Percentiles rank a stretch among this genome's conserved stretches.
These are phyloP conservation scores for Blastobotrys serpentis DNA, from an alignment of 1,139 yeast species.

Conservation along the genomic window DNA sequence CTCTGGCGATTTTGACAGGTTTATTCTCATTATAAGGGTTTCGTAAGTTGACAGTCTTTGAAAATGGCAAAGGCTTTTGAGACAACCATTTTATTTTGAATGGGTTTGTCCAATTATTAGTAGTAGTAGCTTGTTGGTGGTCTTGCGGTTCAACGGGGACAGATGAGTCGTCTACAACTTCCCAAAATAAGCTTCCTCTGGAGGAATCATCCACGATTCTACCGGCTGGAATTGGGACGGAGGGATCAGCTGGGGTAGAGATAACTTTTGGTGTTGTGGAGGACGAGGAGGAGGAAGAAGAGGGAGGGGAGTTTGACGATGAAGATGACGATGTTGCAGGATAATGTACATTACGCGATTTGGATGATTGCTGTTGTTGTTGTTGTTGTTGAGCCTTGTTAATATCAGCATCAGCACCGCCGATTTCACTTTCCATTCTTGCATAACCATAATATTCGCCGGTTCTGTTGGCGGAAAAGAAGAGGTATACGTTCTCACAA, in stretches of 20 bases:
- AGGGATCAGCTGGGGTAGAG: constrained; percentile 26
- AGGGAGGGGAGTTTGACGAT: constrained; percentile 1
- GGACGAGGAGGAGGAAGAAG: constrained; percentile 10
- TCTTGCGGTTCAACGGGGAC: background rate
- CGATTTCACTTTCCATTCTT: constrained; percentile 36
- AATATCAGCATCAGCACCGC: background rate
- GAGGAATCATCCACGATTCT: constrained; percentile 42
- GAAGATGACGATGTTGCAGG: constrained; percentile 9
- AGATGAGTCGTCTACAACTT: constrained; percentile 24
- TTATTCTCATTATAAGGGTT: constrained; percentile 40
- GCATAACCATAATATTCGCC: constrained; percentile 44
- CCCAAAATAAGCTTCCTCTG: constrained; percentile 44
- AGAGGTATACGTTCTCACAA: constrained; percentile 40
- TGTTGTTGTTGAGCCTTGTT: no score
- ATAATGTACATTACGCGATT: constrained; percentile 6
- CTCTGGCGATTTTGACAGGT: constrained; percentile 43
- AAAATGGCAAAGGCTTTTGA: constrained; percentile 35
- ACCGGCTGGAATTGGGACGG: constrained; percentile 39
- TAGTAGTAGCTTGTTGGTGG: constrained; percentile 12
- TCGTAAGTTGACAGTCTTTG: constrained; percentile 34
- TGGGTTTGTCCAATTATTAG: constrained; percentile 40
- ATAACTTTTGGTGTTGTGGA: constrained; percentile 22
- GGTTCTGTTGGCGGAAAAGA: constrained; percentile 43
- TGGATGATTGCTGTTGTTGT: background rate
- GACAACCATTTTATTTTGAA: constrained; percentile 41